Conservation (phyloP, 176 grass and related monocot genomes). For the Oryza longistaminata region DNA sequence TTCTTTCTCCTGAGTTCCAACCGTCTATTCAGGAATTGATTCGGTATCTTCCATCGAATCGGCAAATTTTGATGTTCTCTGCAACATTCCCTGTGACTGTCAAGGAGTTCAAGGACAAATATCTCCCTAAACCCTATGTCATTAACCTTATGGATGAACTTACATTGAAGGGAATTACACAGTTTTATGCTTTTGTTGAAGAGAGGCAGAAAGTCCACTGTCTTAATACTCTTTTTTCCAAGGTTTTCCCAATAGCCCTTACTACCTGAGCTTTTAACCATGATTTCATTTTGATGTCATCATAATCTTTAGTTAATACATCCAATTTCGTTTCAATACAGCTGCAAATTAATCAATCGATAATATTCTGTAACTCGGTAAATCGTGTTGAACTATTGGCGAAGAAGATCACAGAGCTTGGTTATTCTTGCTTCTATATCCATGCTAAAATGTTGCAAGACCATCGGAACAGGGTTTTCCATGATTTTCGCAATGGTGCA, state of each 20-base stretch:
- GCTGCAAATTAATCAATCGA: conserved; percentile 98
- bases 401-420: conserved; percentile 93
- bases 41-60: conserved; percentile 60
- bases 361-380: conserved; percentile 97
- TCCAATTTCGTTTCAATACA: conserved; percentile 40
- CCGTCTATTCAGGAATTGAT: conserved; percentile 80
- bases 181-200: conserved; percentile 94
- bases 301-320: conserved; percentile 18
- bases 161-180: conserved; percentile 88
- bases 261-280: not conserved
- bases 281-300: not conserved
- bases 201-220: conserved; percentile 96
- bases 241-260: conserved; percentile 47
- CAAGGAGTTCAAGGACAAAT: conserved; percentile 87
- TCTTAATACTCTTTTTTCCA: conserved; percentile 91
- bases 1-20: conserved; percentile 86
- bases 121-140: conserved; percentile 75
- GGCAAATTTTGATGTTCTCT: conserved; percentile 93
- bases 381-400: conserved; percentile 93
- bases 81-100: conserved; percentile 92
- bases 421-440: conserved; percentile 98
- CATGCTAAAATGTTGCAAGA: conserved; percentile 99
- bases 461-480: conserved; percentile 90
- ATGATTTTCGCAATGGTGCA: conserved; percentile 95
- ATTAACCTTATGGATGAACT: conserved; percentile 99